A percentile compares a stretch with the other conserved stretches of the same genome.
phyloP scores from a whole-genome alignment of 306 rosid genomes.

The Medicago ruthenica region DNA sequence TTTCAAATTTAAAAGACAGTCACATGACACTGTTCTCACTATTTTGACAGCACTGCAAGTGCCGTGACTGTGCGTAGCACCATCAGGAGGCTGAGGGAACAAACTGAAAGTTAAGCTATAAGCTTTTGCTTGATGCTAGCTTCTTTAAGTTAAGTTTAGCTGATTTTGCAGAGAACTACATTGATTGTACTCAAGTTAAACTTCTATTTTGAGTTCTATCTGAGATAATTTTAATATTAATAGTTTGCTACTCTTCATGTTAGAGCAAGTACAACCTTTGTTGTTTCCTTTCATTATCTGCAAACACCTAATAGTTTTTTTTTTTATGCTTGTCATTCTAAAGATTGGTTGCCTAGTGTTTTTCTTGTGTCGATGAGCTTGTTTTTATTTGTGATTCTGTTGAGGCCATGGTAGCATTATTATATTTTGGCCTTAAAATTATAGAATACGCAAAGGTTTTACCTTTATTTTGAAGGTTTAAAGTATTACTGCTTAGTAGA shows the following conservation, averaged over 20 bases:
- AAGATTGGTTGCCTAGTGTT: background rate
- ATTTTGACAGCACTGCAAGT: constrained; percentile 71
- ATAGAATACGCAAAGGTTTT: no score
- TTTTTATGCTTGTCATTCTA: background rate
- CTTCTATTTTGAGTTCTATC: background rate
- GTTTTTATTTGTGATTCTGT: background rate
- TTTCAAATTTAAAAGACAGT: no score
- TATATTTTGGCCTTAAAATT: no score
- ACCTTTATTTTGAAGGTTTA: no score
- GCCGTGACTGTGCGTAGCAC: constrained; percentile 88
- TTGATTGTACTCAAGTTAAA: constrained; percentile 15
- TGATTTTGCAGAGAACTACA: constrained; percentile 26
- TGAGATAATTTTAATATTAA: background rate
- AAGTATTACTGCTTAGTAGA: no score
- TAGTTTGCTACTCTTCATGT: constrained; percentile 7
- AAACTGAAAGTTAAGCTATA: constrained; percentile 52
- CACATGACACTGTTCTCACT: constrained; percentile 21
- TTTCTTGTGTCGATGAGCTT: background rate
- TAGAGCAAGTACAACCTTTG: background rate
- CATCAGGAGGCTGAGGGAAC: constrained; percentile 64
- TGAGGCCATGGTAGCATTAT: no score
- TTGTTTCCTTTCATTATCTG: background rate
- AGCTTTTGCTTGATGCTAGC: constrained; percentile 29
- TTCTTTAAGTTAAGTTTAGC: constrained; percentile 20
- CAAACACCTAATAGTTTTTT: background rate